Percentiles rank a stretch among this genome's conserved stretches.
These are phyloP conservation scores for Sordariomycetes sp. DNA, from an alignment of 2,329 filamentous ascomycete species.

Conservation along the genomic window DNA sequence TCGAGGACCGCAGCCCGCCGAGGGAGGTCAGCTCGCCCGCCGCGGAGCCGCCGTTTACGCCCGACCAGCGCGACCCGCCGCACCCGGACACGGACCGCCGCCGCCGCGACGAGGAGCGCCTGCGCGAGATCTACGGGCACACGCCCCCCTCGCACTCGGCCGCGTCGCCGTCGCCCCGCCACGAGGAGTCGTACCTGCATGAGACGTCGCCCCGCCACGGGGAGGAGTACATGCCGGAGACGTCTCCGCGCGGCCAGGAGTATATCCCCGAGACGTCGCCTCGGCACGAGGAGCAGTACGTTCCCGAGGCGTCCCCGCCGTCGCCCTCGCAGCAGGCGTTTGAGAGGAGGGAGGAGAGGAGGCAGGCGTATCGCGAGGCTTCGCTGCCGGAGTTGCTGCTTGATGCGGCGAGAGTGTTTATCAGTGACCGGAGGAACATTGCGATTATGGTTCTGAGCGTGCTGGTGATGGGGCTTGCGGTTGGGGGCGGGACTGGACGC, in stretches of 20 bases:
- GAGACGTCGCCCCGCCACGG: neutral
- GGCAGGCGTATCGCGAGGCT: slow-evolving; percentile 24
- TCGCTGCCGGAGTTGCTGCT: slow-evolving; percentile 43
- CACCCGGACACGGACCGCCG: slow-evolving; percentile 21
- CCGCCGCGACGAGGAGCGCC: slow-evolving; percentile 35
- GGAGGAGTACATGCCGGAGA: neutral
- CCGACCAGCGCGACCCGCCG: slow-evolving; percentile 5
- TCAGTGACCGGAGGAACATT: slow-evolving; percentile 50
- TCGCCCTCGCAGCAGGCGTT: slow-evolving; percentile 14
- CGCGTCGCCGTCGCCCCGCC: slow-evolving; percentile 2
- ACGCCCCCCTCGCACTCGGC: slow-evolving; percentile 8
- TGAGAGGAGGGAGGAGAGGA: slow-evolving; percentile 17
- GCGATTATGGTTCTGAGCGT: slow-evolving; percentile 43
- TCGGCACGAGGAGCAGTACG: neutral
- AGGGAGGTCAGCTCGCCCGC: neutral
- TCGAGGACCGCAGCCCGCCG: neutral
- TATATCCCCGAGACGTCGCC: slow-evolving; percentile 1
- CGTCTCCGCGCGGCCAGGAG: neutral
- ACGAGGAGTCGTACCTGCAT: slow-evolving; percentile 4
- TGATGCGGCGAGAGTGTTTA: slow-evolving; percentile 39
- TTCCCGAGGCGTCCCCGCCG: slow-evolving; percentile 5
- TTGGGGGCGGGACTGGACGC: slow-evolving; percentile 16
- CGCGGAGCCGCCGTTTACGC: neutral
- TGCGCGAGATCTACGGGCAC: slow-evolving; percentile 44
- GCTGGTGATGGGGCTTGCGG: slow-evolving; percentile 40